A percentile compares a stretch with the other conserved stretches of the same genome.
These are phyloP conservation scores for Cymbopogon flexuosus DNA, from an alignment of 202 grass and related monocot species.

Conservation along the genomic window DNA sequence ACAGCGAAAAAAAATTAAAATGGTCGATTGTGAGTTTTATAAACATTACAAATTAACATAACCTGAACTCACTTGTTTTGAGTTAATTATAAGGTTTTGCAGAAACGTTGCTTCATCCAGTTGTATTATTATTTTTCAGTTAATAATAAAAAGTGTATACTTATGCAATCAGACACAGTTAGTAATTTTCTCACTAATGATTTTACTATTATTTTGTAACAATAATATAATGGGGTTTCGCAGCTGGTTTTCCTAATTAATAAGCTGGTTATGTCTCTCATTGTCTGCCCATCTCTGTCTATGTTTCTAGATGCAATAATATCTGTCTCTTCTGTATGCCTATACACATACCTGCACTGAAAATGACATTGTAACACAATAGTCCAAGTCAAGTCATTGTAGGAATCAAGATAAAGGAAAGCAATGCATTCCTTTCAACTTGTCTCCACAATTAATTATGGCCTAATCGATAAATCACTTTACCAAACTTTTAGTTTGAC, in stretches of 20 bases:
- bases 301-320: neutral
- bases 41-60: neutral
- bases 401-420: neutral
- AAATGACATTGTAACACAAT: neutral
- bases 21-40: neutral
- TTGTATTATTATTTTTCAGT: too few species aligned
- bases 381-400: constrained; percentile 9
- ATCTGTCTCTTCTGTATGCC: neutral
- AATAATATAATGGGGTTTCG: too few species aligned
- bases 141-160: too few species aligned
- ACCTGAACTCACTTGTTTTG: neutral
- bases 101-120: too few species aligned
- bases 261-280: too few species aligned
- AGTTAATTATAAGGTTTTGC: too few species aligned
- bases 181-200: too few species aligned
- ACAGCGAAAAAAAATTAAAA: neutral
- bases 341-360: neutral
- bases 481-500: neutral
- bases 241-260: too few species aligned
- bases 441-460: neutral
- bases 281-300: neutral
- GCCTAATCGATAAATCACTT: neutral
- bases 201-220: too few species aligned
- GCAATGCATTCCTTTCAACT: neutral
- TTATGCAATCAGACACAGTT: too few species aligned